Evolutionary conservation across 208 protist species (phyloP), one percentile per base, ranked within the genome.

Genomic region (Leishmania aethiopica): DNA sequence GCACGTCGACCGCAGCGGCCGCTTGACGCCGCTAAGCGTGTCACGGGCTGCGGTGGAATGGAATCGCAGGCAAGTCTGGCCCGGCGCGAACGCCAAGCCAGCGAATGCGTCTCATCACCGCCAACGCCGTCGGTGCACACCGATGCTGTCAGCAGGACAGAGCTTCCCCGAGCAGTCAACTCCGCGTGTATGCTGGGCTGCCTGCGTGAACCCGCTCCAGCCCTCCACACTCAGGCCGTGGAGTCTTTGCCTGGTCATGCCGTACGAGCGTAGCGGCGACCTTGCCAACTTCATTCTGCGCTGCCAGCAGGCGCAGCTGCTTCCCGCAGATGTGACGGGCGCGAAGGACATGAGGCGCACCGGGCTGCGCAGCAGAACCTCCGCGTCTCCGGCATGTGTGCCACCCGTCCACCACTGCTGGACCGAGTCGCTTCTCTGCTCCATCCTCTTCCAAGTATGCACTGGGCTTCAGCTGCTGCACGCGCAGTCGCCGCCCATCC

Each of bases 201-300:
- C 83, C 25, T 86, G 83, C 57, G 55, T 80, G 32, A 82, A 86
- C 71, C 59, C 67, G 7, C 77, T 81, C 28, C 84, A 74, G 40
- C 84, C 77, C n/a, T 37, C 78, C 10, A 76, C 81, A 8, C 59
- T 70, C 51, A 81, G 64, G 40, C 60, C 80, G 64, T 86, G 83
- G 87, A 86, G 84, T 49, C 70, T 86, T 17, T 90, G 81, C 57
- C 69, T 90, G 45, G 84, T 87, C 3, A 88, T 88, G 84, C 84
- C 82, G 45, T 84, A 86, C 82, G 72, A 86, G 59, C 76, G 69
- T 15, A 71, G 37, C 11, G 87, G 84, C 22, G 77, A 90, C 60
- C 74, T 88, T 15, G 51, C 75, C 2, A 25, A 72, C 4, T 83
- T 82, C 25, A 79, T 86, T 57, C 51, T 17, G 19, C 75, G 75